Conservation (phyloP, 139 green algal genomes). For the Choricystis sp. region DNA sequence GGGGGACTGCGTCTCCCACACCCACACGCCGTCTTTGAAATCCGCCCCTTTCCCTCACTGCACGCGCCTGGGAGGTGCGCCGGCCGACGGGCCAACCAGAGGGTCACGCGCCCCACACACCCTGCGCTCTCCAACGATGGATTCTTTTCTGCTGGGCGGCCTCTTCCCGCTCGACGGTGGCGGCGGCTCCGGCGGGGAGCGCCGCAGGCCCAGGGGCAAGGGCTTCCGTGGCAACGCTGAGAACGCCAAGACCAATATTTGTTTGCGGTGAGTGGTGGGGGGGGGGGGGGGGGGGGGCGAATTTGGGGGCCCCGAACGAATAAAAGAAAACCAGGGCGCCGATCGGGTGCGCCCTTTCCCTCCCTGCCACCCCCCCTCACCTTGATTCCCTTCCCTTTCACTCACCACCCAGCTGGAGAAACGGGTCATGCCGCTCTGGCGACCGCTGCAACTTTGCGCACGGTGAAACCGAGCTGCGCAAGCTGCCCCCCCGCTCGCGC, state of each 20-base stretch:
- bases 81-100: no score
- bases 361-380: neutral
- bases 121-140: no score
- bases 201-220: neutral
- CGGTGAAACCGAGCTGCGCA: slow-evolving; percentile 70
- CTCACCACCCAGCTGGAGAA: slow-evolving; percentile 40
- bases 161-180: no score
- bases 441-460: slow-evolving; percentile 91
- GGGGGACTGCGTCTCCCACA: no score
- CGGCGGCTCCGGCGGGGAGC: no score
- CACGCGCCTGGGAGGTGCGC: no score
- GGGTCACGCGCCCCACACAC: no score
- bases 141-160: no score
- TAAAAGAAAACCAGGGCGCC: neutral
- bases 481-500: slow-evolving; percentile 23
- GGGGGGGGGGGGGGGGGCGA: neutral
- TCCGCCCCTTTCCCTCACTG: no score
- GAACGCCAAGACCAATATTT: slow-evolving; percentile 76
- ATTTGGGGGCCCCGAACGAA: neutral
- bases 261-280: slow-evolving; percentile 38
- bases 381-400: neutral
- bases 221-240: slow-evolving; percentile 65
- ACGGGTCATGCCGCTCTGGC: slow-evolving; percentile 78
- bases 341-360: neutral
- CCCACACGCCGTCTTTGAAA: no score